Evolutionary conservation across 1,284 basidiomycete species (phyloP).

Genomic region (Tetrapyrgos nigripes): DNA sequence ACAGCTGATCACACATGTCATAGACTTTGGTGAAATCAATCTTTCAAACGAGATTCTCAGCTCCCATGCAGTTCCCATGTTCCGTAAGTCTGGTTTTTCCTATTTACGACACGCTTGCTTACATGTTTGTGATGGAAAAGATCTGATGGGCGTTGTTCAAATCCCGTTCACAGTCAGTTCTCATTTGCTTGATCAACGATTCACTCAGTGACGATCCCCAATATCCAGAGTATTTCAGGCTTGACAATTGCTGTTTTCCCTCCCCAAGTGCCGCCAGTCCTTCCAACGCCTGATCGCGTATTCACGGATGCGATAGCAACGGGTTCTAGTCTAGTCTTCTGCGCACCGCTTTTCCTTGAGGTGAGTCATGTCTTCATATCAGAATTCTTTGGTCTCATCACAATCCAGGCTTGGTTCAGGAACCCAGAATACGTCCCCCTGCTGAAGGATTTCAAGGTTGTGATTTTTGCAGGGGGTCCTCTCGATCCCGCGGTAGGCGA

Average conservation of each 20-base stretch:
- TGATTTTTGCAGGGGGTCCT: slow-evolving; percentile 35
- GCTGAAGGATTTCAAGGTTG: slow-evolving; percentile 5
- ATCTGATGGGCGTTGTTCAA: slow-evolving; percentile 33
- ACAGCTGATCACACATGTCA: background rate
- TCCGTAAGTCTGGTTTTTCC: slow-evolving; percentile 25
- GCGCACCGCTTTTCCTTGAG: slow-evolving; percentile 32
- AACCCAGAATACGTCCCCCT: slow-evolving; percentile 13
- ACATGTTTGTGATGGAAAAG: slow-evolving; percentile 18
- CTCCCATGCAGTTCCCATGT: slow-evolving; percentile 32
- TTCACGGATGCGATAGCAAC: slow-evolving; percentile 22
- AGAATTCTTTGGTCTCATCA: slow-evolving; percentile 21
- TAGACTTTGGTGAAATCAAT: slow-evolving; percentile 34
- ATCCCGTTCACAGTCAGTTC: slow-evolving; percentile 28
- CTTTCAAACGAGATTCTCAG: slow-evolving; percentile 29
- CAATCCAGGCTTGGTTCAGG: background rate
- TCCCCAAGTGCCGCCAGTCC: slow-evolving; percentile 24
- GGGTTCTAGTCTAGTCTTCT: slow-evolving; percentile 25
- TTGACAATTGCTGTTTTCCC: slow-evolving; percentile 27
- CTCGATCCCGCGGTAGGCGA: too few relatives aligned
- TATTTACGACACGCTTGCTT: too few relatives aligned
- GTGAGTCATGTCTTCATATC: slow-evolving; percentile 22
- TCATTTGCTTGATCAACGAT: too few relatives aligned
- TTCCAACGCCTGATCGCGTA: slow-evolving; percentile 26
- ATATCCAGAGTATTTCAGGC: slow-evolving; percentile 27
- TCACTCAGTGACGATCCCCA: too few relatives aligned